Percentiles rank a stretch among this genome's conserved stretches.
Evolutionary conservation across 2,329 filamentous ascomycete species (phyloP).

Genomic region (Coleophoma crateriformis): DNA sequence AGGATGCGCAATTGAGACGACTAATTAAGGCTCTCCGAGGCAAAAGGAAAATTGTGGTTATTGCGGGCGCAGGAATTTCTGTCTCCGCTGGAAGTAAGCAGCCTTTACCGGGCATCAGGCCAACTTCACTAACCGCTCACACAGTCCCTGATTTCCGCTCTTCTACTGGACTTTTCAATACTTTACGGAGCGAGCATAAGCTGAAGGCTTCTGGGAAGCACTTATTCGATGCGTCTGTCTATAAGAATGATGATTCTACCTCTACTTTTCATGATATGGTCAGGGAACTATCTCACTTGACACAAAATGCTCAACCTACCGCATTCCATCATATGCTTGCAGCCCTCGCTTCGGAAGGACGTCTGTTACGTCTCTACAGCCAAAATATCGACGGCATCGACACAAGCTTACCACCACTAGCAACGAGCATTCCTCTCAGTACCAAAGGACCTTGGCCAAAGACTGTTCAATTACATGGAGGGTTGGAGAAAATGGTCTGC

Average conservation of each 20-base stretch:
- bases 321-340: slow-evolving; percentile 91
- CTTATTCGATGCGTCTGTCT: slow-evolving; percentile 95
- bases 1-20: slow-evolving; percentile 60
- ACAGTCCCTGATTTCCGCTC: slow-evolving; percentile 96
- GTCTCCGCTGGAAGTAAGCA: slow-evolving; percentile 85
- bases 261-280: slow-evolving; percentile 96
- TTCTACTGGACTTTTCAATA: slow-evolving; percentile 80
- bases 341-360: slow-evolving; percentile 79
- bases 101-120: slow-evolving; percentile 9
- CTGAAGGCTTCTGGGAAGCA: slow-evolving; percentile 91
- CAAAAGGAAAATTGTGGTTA: slow-evolving; percentile 94
- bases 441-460: slow-evolving; percentile 87
- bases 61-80: slow-evolving; percentile 94
- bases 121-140: slow-evolving; percentile 3
- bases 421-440: slow-evolving; percentile 75
- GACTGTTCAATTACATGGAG: slow-evolving; percentile 90
- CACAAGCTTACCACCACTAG: slow-evolving; percentile 72
- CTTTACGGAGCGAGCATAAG: slow-evolving; percentile 79
- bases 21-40: slow-evolving; percentile 72
- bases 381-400: slow-evolving; percentile 98
- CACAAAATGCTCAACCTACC: slow-evolving; percentile 73
- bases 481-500: slow-evolving; percentile 93
- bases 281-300: slow-evolving; percentile 75
- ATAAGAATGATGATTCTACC: slow-evolving; percentile 85
- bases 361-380: slow-evolving; percentile 84